Percentiles rank a stretch among this genome's conserved stretches.
Evolutionary conservation across 1,139 yeast genomes (phyloP).

Genomic region (Pichiaceae sp.): DNA sequence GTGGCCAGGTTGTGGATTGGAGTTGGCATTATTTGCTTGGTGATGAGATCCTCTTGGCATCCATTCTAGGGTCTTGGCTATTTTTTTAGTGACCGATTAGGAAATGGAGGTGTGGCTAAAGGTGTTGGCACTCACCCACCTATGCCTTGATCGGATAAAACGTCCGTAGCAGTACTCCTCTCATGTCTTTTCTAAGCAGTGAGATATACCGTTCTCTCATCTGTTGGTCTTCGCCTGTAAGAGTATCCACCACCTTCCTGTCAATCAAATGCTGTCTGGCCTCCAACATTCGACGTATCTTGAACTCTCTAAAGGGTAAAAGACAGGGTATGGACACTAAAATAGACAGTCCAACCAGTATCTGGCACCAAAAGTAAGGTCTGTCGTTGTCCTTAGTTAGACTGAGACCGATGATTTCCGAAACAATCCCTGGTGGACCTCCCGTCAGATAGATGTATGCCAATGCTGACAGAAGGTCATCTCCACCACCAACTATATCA

Average conservation of each 20-base stretch:
- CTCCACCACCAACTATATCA: constrained; percentile 32
- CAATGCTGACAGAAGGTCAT: constrained; percentile 26
- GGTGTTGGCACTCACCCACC: no score
- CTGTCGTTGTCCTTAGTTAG: constrained; percentile 26
- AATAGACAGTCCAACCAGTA: constrained; percentile 47
- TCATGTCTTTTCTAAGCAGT: constrained; percentile 6
- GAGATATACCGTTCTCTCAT: constrained; percentile 19
- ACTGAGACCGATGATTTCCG: constrained; percentile 42
- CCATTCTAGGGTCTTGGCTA: no score
- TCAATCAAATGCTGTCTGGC: constrained; percentile 13
- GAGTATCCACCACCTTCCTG: constrained; percentile 3
- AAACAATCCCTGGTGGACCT: constrained; percentile 23
- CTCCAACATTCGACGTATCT: constrained; percentile 23
- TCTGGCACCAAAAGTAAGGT: constrained; percentile 53
- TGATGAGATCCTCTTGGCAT: no score
- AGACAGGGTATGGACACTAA: constrained; percentile 27
- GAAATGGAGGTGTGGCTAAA: no score
- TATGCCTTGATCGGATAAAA: not conserved
- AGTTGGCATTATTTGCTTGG: no score
- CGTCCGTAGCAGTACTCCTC: not conserved
- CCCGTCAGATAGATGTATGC: constrained; percentile 23
- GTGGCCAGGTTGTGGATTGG: no score
- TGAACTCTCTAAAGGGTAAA: constrained; percentile 32
- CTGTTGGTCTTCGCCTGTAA: constrained; percentile 10
- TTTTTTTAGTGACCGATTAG: no score